A percentile compares a stretch with the other conserved stretches of the same genome.
These are phyloP conservation scores for Nasturtium officinale DNA, from an alignment of 345 rosid genomes.

Conservation along the genomic window DNA sequence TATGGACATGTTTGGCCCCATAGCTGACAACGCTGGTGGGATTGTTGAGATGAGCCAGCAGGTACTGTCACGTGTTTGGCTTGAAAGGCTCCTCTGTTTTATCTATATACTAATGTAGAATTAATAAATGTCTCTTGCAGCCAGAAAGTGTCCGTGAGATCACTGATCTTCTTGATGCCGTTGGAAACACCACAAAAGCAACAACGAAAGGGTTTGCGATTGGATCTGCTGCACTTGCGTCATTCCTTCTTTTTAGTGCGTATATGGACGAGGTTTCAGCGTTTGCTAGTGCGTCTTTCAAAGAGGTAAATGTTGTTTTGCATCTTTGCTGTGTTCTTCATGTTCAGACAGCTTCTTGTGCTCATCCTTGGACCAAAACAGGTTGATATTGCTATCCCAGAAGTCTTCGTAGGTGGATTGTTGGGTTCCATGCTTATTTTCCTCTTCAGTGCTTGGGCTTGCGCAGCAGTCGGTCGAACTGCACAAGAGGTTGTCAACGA, in stretches of 20 bases:
- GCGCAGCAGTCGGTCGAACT: conserved; percentile 95
- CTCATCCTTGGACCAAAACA: conserved; percentile 39
- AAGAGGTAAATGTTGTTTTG: conserved; percentile 55
- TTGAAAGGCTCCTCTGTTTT: conserved; percentile 3
- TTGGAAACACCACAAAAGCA: conserved; percentile 98
- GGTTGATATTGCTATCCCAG: conserved; percentile 99
- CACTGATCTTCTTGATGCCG: conserved; percentile 99
- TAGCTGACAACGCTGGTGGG: conserved; percentile 99
- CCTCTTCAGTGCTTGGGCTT: conserved; percentile 96
- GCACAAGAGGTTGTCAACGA: conserved; percentile 99
- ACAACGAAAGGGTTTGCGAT: conserved; percentile 99
- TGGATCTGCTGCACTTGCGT: conserved; percentile 99
- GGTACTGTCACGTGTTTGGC: conserved; percentile 48
- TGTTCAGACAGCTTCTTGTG: conserved; percentile 16
- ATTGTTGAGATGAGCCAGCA: conserved; percentile 99
- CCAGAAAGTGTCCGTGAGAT: conserved; percentile 98
- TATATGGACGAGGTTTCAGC: conserved; percentile 98
- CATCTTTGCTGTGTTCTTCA: conserved; percentile 11
- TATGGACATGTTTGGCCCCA: conserved; percentile 99
- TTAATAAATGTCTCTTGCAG: conserved; percentile 46
- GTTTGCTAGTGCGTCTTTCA: conserved; percentile 75
- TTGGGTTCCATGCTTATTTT: conserved; percentile 96
- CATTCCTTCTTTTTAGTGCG: conserved; percentile 98
- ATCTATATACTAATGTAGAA: conserved; percentile 4
- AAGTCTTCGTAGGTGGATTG: conserved; percentile 93